These are phyloP conservation scores for Avena insularis DNA, from an alignment of 176 grass and related monocot species.

Conservation along the genomic window DNA sequence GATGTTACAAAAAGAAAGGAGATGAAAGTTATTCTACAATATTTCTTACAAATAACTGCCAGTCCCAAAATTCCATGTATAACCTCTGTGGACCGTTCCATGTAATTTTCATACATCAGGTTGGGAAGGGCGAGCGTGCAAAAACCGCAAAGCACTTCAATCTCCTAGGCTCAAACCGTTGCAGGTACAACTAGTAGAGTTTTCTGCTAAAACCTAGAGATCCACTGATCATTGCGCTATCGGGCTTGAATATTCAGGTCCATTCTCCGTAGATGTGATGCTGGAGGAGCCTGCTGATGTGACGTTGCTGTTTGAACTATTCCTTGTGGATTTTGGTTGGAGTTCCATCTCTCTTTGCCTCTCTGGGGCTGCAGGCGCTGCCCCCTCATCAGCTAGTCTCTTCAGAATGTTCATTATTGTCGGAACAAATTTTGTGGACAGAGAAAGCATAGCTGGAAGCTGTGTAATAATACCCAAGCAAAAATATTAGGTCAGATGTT, in stretches of 20 bases:
- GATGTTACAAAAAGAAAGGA: constrained; percentile 43
- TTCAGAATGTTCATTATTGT: constrained; percentile 95
- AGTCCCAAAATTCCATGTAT: constrained; percentile 45
- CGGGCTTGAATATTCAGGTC: constrained; percentile 68
- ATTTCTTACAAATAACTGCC: constrained; percentile 48
- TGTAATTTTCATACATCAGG: constrained; percentile 20
- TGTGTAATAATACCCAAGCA: constrained; percentile 38
- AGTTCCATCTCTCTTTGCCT: constrained; percentile 59
- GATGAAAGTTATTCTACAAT: constrained; percentile 49
- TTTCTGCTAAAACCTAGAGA: constrained; percentile 40
- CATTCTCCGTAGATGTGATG: constrained; percentile 56
- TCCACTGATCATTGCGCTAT: constrained; percentile 55
- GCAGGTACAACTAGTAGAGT: constrained; percentile 37
- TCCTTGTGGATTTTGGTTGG: constrained; percentile 65
- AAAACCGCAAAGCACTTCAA: constrained; percentile 44
- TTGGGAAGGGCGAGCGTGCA: constrained; percentile 46
- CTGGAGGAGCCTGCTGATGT: constrained; percentile 76
- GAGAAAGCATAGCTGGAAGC: constrained; percentile 83
- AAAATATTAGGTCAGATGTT: constrained; percentile 28
- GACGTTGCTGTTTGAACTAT: constrained; percentile 63
- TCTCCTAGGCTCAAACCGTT: constrained; percentile 36
- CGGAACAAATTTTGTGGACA: constrained; percentile 95
- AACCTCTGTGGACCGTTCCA: background rate
- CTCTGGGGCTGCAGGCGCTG: constrained; percentile 57
- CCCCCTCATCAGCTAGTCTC: constrained; percentile 86